Evolutionary conservation across 495 filamentous ascomycete genomes (phyloP).

Genomic region (Aspergillus biplanus): DNA sequence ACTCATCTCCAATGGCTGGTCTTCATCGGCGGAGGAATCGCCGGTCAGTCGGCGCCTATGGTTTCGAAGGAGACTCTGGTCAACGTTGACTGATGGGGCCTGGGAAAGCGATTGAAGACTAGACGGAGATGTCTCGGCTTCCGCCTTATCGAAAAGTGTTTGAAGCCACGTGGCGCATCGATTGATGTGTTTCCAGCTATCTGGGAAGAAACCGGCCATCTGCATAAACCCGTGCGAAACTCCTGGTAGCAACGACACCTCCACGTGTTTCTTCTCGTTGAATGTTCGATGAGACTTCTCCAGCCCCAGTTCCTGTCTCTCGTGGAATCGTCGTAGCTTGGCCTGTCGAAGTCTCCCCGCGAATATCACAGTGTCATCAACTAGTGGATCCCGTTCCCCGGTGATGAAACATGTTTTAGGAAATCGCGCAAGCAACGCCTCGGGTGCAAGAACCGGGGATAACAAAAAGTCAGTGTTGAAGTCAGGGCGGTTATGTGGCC

Average conservation of each 20-base stretch:
- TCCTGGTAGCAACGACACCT: slow-evolving; percentile 82
- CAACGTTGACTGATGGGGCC: slow-evolving; percentile 3
- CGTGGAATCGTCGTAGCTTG: slow-evolving; percentile 68
- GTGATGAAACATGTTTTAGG: slow-evolving; percentile 93
- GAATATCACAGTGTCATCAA: slow-evolving; percentile 96
- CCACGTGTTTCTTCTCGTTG: slow-evolving; percentile 75
- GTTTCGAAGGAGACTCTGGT: slow-evolving; percentile 25
- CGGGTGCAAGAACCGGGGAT: slow-evolving; percentile 86
- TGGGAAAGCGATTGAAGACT: slow-evolving; percentile 22
- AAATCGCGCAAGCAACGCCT: slow-evolving; percentile 76
- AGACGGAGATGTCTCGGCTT: slow-evolving; percentile 38
- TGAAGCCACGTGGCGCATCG: slow-evolving; percentile 77
- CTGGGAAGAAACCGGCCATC: slow-evolving; percentile 83
- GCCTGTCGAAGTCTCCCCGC: slow-evolving; percentile 83
- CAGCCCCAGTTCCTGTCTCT: slow-evolving; percentile 65
- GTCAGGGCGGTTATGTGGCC: slow-evolving; percentile 88
- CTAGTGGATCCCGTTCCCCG: slow-evolving; percentile 91
- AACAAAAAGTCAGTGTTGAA: slow-evolving; percentile 90
- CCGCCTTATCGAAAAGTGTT: slow-evolving; percentile 62
- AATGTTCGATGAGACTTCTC: slow-evolving; percentile 57
- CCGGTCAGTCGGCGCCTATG: slow-evolving; percentile 48
- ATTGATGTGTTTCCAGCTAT: slow-evolving; percentile 80
- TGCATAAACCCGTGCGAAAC: slow-evolving; percentile 92
- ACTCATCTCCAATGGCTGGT: slow-evolving; percentile 78
- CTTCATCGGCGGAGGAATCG: slow-evolving; percentile 80